Evolutionary conservation across 2,329 filamentous ascomycete species (phyloP).

Genomic region (Sarocladium strictum): DNA sequence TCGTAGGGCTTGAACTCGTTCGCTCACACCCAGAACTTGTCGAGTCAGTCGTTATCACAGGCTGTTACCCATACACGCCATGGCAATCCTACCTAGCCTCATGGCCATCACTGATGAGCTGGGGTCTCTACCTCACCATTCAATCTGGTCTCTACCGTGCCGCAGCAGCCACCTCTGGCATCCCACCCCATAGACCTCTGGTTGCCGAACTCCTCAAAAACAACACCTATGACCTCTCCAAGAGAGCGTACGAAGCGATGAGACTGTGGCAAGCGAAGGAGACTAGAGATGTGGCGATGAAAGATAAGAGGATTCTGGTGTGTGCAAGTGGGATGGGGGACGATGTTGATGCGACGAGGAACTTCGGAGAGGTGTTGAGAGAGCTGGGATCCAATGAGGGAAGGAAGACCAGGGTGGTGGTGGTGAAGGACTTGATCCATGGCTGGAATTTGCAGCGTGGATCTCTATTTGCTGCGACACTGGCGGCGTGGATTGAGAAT

Average conservation of each 20-base stretch:
- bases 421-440: slow-evolving; percentile 28
- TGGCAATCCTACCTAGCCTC: neutral
- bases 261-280: slow-evolving; percentile 6
- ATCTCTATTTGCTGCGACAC: slow-evolving; percentile 25
- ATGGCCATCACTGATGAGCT: neutral
- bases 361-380: slow-evolving; percentile 19
- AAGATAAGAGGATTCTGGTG: slow-evolving; percentile 6
- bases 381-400: slow-evolving; percentile 13
- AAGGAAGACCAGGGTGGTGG: slow-evolving; percentile 18
- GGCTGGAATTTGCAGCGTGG: slow-evolving; percentile 32
- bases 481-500: slow-evolving; percentile 27
- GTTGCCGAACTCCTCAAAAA: neutral
- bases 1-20: neutral
- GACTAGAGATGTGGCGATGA: slow-evolving; percentile 4
- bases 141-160: slow-evolving; percentile 5
- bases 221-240: slow-evolving; percentile 8
- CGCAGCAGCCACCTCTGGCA: neutral
- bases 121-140: slow-evolving; percentile 7
- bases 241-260: slow-evolving; percentile 1
- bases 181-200: neutral
- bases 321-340: slow-evolving; percentile 5
- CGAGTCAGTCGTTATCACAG: slow-evolving; percentile 1
- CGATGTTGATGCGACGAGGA: slow-evolving; percentile 15
- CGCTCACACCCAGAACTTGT: slow-evolving; percentile 2
- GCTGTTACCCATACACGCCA: slow-evolving; percentile 6